Conservation (phyloP, 2,329 filamentous ascomycete genomes). For the Nectriaceae sp. region DNA sequence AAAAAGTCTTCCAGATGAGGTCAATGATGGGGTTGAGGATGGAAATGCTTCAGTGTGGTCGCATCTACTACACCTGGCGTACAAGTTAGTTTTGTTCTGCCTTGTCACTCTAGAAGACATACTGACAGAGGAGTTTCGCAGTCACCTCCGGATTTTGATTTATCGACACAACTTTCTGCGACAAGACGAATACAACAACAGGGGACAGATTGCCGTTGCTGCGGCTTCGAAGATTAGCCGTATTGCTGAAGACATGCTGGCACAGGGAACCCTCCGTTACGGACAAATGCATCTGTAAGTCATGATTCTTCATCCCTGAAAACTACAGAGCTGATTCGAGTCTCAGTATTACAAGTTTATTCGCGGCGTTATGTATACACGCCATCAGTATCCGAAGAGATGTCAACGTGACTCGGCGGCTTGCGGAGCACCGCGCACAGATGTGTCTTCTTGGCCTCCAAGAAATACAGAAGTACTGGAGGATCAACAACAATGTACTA, state of each 20-base stretch:
- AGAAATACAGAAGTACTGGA: constrained; percentile 43
- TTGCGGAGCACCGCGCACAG: constrained; percentile 40
- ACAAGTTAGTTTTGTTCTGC: constrained; percentile 30
- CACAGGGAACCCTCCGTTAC: constrained; percentile 35
- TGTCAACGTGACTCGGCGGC: constrained; percentile 33
- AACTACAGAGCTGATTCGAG: too few relatives aligned
- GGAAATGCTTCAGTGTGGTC: constrained; percentile 37
- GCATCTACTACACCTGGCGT: constrained; percentile 39
- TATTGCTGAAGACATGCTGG: constrained; percentile 41
- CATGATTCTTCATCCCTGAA: background rate
- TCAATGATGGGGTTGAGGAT: constrained; percentile 34
- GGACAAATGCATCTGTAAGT: constrained; percentile 41
- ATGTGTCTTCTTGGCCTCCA: constrained; percentile 40
- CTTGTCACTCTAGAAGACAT: background rate
- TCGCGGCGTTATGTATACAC: constrained; percentile 41
- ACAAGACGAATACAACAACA: constrained; percentile 24
- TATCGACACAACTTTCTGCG: constrained; percentile 37
- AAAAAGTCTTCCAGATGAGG: constrained; percentile 32
- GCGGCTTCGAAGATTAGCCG: constrained; percentile 39
- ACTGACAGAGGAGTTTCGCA: constrained; percentile 10
- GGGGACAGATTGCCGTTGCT: constrained; percentile 31
- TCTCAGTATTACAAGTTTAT: constrained; percentile 38
- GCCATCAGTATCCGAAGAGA: constrained; percentile 37
- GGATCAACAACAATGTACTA: constrained; percentile 41
- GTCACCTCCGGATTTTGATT: constrained; percentile 38